A percentile compares a stretch with the other conserved stretches of the same genome.
Conservation (phyloP, 495 filamentous ascomycete genomes). For the Penicillium coffeae region DNA sequence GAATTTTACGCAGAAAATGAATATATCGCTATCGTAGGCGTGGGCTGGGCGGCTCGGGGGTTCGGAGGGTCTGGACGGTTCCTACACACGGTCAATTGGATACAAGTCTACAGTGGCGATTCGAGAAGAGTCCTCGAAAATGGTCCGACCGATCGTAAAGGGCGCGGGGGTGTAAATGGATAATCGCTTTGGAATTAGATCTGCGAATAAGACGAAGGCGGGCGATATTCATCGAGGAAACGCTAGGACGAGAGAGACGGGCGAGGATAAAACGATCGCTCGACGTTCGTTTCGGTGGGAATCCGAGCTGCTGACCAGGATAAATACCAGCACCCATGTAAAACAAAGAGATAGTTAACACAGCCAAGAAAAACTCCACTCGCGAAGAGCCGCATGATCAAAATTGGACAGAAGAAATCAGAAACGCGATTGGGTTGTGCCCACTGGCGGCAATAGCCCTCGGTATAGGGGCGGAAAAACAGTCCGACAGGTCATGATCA, state of each 20-base stretch:
- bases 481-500: background rate
- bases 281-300: slow-evolving; percentile 40
- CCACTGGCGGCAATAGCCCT: too few species aligned
- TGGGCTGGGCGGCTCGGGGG: too few species aligned
- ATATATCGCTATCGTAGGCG: too few species aligned
- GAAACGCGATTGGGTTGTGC: background rate
- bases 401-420: slow-evolving; percentile 6
- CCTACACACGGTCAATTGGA: background rate
- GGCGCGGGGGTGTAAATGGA: slow-evolving; percentile 25
- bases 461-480: slow-evolving; percentile 1
- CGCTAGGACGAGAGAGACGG: slow-evolving; percentile 35
- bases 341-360: slow-evolving; percentile 8
- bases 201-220: slow-evolving; percentile 37
- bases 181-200: slow-evolving; percentile 33
- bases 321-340: slow-evolving; percentile 28
- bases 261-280: slow-evolving; percentile 32
- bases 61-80: too few species aligned
- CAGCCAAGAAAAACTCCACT: slow-evolving; percentile 5
- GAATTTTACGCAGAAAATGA: too few species aligned
- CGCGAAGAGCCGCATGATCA: background rate
- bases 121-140: slow-evolving; percentile 8
- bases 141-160: slow-evolving; percentile 25
- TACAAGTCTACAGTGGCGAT: slow-evolving; percentile 14
- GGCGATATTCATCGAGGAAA: slow-evolving; percentile 32
- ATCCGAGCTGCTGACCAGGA: slow-evolving; percentile 43